Conservation (phyloP, 2,329 filamentous ascomycete species). For the Chrysoporthe austroafricana region DNA sequence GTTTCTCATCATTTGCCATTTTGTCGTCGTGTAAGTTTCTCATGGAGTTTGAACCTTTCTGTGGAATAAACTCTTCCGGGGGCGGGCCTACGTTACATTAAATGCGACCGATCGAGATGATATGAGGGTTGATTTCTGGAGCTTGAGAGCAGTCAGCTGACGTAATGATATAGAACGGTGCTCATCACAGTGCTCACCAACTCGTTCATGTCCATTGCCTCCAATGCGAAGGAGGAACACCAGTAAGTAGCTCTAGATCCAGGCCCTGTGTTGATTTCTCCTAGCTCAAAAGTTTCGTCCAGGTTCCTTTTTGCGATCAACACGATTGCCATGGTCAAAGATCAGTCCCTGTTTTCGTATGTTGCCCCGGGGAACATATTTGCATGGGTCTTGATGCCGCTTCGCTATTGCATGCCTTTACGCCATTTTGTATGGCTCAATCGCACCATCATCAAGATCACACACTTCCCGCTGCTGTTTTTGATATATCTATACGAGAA, state of each 20-base stretch:
- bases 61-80: neutral
- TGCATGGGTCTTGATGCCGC: constrained; percentile 84
- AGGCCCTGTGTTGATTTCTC: neutral
- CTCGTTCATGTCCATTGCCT: constrained; percentile 92
- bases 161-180: constrained; percentile 64
- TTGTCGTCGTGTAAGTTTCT: constrained; percentile 73
- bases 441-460: constrained; percentile 86
- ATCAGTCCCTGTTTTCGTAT: constrained; percentile 94
- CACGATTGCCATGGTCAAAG: constrained; percentile 97
- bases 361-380: constrained; percentile 89
- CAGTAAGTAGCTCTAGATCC: constrained; percentile 49
- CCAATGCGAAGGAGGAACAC: constrained; percentile 91
- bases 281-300: neutral
- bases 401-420: constrained; percentile 80
- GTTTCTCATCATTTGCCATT: constrained; percentile 94
- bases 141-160: neutral
- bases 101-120: neutral
- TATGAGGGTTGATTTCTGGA: neutral
- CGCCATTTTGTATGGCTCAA: constrained; percentile 83
- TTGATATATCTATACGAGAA: constrained; percentile 87
- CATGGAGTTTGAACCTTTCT: constrained; percentile 12
- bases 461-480: constrained; percentile 86
- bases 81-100: neutral
- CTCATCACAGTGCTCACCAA: constrained; percentile 95
- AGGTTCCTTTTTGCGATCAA: constrained; percentile 93